phyloP scores from a whole-genome alignment of 805 yeast species.

The Wickerhamomyces queroliae region DNA sequence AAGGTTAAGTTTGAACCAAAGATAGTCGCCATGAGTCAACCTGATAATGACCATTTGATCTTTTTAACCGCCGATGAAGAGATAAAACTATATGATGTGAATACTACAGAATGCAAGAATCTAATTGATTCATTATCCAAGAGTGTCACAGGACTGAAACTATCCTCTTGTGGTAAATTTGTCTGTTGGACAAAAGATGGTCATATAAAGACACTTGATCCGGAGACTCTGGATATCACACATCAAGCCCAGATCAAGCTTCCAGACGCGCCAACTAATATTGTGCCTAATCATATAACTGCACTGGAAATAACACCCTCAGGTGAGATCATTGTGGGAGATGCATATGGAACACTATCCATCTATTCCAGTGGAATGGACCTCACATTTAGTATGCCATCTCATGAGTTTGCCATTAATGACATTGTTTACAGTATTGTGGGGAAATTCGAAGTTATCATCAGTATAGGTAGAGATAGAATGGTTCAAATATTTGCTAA shows the following conservation, averaged over 20 bases:
- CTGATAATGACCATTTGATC: slow-evolving; percentile 22
- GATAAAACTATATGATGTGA: slow-evolving; percentile 24
- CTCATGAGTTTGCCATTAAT: slow-evolving; percentile 48
- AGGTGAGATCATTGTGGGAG: slow-evolving; percentile 36
- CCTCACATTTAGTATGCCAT: slow-evolving; percentile 28
- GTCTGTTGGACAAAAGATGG: slow-evolving; percentile 41
- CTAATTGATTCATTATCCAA: slow-evolving; percentile 33
- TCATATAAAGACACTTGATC: slow-evolving; percentile 24
- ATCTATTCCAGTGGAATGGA: slow-evolving; percentile 14
- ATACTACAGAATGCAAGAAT: slow-evolving; percentile 5
- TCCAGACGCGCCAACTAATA: slow-evolving; percentile 23
- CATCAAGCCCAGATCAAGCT: slow-evolving; percentile 8
- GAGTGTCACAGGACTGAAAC: slow-evolving; percentile 34
- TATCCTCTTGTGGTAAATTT: slow-evolving; percentile 25
- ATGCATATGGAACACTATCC: slow-evolving; percentile 39
- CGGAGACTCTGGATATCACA: slow-evolving; percentile 11
- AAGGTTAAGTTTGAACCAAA: slow-evolving; percentile 17
- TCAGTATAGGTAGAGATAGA: slow-evolving; percentile 53
- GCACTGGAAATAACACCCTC: slow-evolving; percentile 30
- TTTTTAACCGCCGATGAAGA: slow-evolving; percentile 33
- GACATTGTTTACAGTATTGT: slow-evolving; percentile 34
- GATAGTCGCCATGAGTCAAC: slow-evolving; percentile 18
- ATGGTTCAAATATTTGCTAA: slow-evolving; percentile 50
- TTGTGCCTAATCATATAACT: slow-evolving; percentile 34
- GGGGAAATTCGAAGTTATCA: slow-evolving; percentile 25